Evolutionary conservation across 495 filamentous ascomycete genomes (phyloP).

Genomic region (Aspergillus avenaceus): DNA sequence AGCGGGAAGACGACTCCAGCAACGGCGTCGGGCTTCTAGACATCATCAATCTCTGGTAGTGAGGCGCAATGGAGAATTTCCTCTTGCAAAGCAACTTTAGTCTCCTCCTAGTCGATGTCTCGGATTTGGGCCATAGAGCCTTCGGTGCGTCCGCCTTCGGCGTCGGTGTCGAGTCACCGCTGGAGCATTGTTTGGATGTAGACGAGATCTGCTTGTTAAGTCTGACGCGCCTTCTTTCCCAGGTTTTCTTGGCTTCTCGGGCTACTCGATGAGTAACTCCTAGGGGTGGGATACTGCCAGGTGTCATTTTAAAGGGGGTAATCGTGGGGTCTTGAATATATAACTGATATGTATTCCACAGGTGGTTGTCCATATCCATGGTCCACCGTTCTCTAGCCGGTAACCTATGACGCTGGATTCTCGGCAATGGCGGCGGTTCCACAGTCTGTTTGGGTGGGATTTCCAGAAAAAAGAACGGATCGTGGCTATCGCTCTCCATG

Average conservation of each 20-base stretch:
- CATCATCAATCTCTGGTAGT: slow-evolving; percentile 67
- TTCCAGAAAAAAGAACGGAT: slow-evolving; percentile 51
- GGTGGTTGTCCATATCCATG: slow-evolving; percentile 82
- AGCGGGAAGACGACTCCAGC: slow-evolving; percentile 47
- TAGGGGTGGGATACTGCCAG: slow-evolving; percentile 79
- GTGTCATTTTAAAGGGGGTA: slow-evolving; percentile 88
- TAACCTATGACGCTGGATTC: slow-evolving; percentile 19
- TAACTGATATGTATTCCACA: slow-evolving; percentile 85
- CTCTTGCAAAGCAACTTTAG: slow-evolving; percentile 79
- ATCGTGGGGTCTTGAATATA: slow-evolving; percentile 90
- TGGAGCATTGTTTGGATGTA: slow-evolving; percentile 34
- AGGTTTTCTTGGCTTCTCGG: slow-evolving; percentile 76
- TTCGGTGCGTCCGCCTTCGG: slow-evolving; percentile 20
- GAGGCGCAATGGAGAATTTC: slow-evolving; percentile 63
- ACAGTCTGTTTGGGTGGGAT: slow-evolving; percentile 30
- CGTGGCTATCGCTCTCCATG: slow-evolving; percentile 57
- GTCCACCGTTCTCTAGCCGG: slow-evolving; percentile 59
- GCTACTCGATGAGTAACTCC: slow-evolving; percentile 89
- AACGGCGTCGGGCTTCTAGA: slow-evolving; percentile 74
- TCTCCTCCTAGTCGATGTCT: slow-evolving; percentile 71
- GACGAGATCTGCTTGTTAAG: slow-evolving; percentile 26
- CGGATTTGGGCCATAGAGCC: slow-evolving; percentile 74
- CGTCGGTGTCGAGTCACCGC: slow-evolving; percentile 64
- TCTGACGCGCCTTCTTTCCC: slow-evolving; percentile 47
- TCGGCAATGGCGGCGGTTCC: slow-evolving; percentile 30